These are phyloP conservation scores for Metarhizium humberi DNA, from an alignment of 2,329 filamentous ascomycete genomes.

Conservation along the genomic window DNA sequence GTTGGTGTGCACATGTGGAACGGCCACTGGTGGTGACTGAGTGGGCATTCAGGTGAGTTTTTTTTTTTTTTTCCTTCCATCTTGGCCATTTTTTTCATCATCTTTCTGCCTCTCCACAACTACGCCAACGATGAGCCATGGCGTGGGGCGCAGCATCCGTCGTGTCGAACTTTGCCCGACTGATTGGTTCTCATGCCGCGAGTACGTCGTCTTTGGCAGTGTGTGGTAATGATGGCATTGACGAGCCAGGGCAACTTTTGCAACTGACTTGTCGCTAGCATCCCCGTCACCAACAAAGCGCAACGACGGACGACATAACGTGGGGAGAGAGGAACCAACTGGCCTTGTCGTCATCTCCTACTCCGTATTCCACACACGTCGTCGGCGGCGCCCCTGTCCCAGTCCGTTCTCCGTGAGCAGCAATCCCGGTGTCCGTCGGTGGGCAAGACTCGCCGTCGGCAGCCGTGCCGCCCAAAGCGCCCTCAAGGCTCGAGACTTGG, in stretches of 20 bases:
- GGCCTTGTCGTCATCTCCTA: no score
- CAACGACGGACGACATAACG: neutral
- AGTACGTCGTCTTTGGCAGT: neutral
- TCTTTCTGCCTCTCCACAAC: neutral
- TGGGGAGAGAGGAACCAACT: neutral
- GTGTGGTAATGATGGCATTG: neutral
- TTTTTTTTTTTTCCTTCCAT: slow-evolving; percentile 6
- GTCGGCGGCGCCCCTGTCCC: no score
- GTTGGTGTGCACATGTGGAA: slow-evolving; percentile 5
- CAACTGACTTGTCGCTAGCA: neutral
- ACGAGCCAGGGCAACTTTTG: neutral
- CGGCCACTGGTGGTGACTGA: neutral
- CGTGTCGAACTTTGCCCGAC: slow-evolving; percentile 17
- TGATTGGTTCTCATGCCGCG: slow-evolving; percentile 21
- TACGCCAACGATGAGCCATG: neutral
- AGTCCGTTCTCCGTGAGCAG: neutral
- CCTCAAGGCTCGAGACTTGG: neutral
- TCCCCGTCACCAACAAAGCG: neutral
- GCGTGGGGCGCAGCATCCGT: slow-evolving; percentile 19
- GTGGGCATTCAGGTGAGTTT: slow-evolving; percentile 6
- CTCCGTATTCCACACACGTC: neutral
- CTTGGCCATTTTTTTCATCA: neutral
- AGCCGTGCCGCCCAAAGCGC: neutral
- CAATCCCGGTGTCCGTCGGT: neutral
- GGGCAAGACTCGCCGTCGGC: neutral